Evolutionary conservation across 140 eudicot species (phyloP).

Genomic region (Bidens hawaiensis): DNA sequence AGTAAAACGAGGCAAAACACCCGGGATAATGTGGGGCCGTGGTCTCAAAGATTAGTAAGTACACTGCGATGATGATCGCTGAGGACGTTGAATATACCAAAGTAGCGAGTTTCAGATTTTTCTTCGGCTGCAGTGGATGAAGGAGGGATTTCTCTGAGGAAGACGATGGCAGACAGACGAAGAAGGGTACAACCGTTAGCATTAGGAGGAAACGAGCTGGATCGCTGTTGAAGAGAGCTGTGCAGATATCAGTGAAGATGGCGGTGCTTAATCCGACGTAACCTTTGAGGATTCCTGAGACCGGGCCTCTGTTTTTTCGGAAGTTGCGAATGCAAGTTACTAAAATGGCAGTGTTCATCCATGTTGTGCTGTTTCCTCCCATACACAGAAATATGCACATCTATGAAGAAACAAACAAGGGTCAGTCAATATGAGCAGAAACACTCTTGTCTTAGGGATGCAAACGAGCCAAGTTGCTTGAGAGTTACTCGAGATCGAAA

Average conservation of each 20-base stretch:
- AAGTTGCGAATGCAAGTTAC: constrained; percentile 95
- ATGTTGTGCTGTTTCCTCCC: constrained; percentile 99
- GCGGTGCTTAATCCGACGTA: constrained; percentile 93
- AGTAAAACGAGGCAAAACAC: constrained; percentile 42
- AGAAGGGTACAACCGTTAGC: constrained; percentile 57
- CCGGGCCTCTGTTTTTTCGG: constrained; percentile 89
- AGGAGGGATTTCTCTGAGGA: constrained; percentile 88
- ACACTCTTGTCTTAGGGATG: too few species aligned
- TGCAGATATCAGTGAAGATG: constrained; percentile 84
- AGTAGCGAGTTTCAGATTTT: constrained; percentile 50
- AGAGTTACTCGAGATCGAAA: too few species aligned
- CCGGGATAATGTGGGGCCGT: constrained; percentile 31
- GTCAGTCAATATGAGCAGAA: too few species aligned
- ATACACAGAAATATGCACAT: constrained; percentile 89
- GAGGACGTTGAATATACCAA: constrained; percentile 51
- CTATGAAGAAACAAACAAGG: constrained; percentile 19
- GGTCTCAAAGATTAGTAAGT: constrained; percentile 46
- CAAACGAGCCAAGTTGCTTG: too few species aligned
- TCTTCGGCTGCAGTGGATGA: constrained; percentile 54
- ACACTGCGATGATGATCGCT: constrained; percentile 72
- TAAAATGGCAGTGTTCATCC: constrained; percentile 96
- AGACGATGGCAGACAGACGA: constrained; percentile 77
- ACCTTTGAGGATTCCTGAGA: constrained; percentile 89
- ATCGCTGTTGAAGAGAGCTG: constrained; percentile 65
- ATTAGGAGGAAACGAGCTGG: constrained; percentile 73